Evolutionary conservation across 1,139 yeast genomes (phyloP).

Genomic region (Lizanozyma gosingica): DNA sequence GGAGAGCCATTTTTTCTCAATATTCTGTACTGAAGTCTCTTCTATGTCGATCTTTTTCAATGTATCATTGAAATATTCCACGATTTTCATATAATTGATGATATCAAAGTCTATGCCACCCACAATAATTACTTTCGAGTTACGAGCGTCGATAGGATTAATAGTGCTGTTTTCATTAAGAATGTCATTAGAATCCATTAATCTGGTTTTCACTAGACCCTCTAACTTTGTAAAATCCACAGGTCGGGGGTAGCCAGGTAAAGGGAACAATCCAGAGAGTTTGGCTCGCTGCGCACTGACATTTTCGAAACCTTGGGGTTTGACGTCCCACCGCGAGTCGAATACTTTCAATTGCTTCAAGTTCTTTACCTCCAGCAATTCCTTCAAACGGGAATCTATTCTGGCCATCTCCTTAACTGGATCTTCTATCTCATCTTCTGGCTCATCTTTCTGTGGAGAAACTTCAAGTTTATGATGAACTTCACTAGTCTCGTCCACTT

Average conservation of each 20-base stretch:
- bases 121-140: slow-evolving; percentile 41
- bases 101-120: slow-evolving; percentile 35
- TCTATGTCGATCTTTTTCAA: slow-evolving; percentile 28
- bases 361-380: background rate
- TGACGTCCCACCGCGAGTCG: slow-evolving; percentile 64
- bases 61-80: slow-evolving; percentile 33
- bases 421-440: background rate
- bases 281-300: slow-evolving; percentile 77
- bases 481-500: background rate
- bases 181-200: slow-evolving; percentile 30
- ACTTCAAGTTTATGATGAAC: background rate
- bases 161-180: slow-evolving; percentile 33
- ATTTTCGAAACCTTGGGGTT: slow-evolving; percentile 68
- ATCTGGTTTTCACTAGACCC: slow-evolving; percentile 33
- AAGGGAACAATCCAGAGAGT: slow-evolving; percentile 69
- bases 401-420: background rate
- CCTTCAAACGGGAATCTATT: background rate
- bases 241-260: slow-evolving; percentile 61
- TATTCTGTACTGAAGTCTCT: slow-evolving; percentile 20
- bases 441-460: no score
- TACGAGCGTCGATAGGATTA: slow-evolving; percentile 44
- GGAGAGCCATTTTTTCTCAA: slow-evolving; percentile 25
- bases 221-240: slow-evolving; percentile 48
- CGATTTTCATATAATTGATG: slow-evolving; percentile 31
- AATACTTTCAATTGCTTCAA: slow-evolving; percentile 16